Conservation (phyloP, 148 eudicot genomes). For the Amaranthus cruentus region DNA sequence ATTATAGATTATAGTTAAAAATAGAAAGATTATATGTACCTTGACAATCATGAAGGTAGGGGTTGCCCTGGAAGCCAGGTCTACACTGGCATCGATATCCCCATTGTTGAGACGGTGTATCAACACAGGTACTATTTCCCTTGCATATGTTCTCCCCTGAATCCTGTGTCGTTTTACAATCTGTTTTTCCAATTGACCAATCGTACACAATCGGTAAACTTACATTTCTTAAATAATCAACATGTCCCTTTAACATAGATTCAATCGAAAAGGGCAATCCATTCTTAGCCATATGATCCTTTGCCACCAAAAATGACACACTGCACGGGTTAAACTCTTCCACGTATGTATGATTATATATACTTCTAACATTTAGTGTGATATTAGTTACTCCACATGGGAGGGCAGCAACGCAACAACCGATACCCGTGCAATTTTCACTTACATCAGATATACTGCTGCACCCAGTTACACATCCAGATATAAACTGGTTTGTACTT, state of each 20-base stretch:
- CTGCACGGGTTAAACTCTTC: conserved; percentile 10
- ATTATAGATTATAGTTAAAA: too few relatives aligned
- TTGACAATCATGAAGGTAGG: not conserved
- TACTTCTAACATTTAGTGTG: not conserved
- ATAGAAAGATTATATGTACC: not conserved
- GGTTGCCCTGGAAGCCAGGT: not conserved
- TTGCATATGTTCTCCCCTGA: not conserved
- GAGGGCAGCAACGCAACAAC: conserved; percentile 13
- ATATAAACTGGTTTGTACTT: too few relatives aligned
- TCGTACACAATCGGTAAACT: conserved; percentile 4
- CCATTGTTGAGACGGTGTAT: not conserved
- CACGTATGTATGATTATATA: not conserved
- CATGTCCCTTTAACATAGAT: too few relatives aligned
- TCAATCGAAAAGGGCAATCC: too few relatives aligned
- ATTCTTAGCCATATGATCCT: not conserved
- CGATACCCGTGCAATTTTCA: conserved; percentile 8
- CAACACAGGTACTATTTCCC: not conserved
- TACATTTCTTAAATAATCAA: too few relatives aligned
- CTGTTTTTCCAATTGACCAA: not conserved
- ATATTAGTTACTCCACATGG: conserved; percentile 3
- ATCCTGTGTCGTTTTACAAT: not conserved
- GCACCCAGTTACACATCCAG: conserved; percentile 20
- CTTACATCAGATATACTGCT: not conserved
- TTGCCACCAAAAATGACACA: conserved; percentile 13
- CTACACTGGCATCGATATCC: not conserved